Base-by-base conservation (phyloP, 1,139 yeast genomes). In the Tardiomyces digboiensis region DNA sequence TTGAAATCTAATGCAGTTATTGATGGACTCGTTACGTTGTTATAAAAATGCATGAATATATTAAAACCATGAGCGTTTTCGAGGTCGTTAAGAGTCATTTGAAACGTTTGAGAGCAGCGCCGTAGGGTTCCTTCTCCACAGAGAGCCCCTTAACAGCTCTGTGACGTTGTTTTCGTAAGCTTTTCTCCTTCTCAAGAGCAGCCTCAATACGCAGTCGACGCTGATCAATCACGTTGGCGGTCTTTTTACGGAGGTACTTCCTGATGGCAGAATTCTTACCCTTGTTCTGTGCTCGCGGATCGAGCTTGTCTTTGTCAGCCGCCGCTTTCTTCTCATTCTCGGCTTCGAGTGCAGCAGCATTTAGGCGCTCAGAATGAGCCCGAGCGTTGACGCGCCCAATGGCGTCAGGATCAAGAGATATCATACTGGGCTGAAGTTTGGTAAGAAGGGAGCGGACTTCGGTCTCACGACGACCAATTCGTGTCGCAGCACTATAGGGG, bases 381-480 rank as follows among this genome's bases (percentile, higher is more conserved):
- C 82, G 72, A 52, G 76, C 75, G 57, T 88, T 91, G 21, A 91
- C 88, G 13, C 80, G 75, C 54, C 98, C 99, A 55, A 93, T 83
- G 44, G 76, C 78, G 57, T 75, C 77, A 48, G 98, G 98, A 70
- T 91, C 96, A 57, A 91, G 71, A 1, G 95, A 72, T 51, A 93
- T 91, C 67, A 95, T 82, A 61, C 89, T 97, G 3, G 97, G 93
- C 53, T 86, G 81, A 53, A 93, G 72, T 67, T 93, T 93, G 67
- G 91, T 86, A 63, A 93, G 67, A 61, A 93, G 73, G 1, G 82
- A 68, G 60, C 93, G 78, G 39, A 93, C 95, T 70, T 93, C 98
- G 46, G 77, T 75, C 68, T 91, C 94, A 65, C 91, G 95, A 71
- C 98, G 82, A 66, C 89, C 97, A 62, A 86, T 83, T 42, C 62